Evolutionary conservation across 2,329 filamentous ascomycete species (phyloP).

Genomic region (Aurifilum marmelostoma): DNA sequence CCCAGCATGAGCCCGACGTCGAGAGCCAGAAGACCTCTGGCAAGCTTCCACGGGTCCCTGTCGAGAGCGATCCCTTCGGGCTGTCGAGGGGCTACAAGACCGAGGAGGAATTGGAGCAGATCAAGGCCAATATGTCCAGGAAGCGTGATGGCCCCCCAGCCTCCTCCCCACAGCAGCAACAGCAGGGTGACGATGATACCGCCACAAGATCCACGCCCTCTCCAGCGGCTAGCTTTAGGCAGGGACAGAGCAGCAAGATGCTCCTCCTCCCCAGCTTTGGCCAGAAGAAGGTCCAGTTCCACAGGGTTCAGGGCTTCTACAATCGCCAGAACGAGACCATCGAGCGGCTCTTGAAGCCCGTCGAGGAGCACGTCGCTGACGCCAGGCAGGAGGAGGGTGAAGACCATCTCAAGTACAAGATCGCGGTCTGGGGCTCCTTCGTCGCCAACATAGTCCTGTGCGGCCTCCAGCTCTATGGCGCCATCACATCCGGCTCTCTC

Average conservation of each 20-base stretch:
- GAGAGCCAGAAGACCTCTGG: slow-evolving; percentile 50
- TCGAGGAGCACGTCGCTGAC: slow-evolving; percentile 85
- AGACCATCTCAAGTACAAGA: slow-evolving; percentile 76
- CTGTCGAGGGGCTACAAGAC: slow-evolving; percentile 80
- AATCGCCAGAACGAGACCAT: slow-evolving; percentile 92
- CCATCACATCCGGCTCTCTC: slow-evolving; percentile 83
- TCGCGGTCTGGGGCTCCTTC: slow-evolving; percentile 69
- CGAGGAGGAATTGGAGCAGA: slow-evolving; percentile 72
- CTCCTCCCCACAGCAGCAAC: slow-evolving; percentile 34
- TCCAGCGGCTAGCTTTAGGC: slow-evolving; percentile 23
- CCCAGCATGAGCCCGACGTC: slow-evolving; percentile 44
- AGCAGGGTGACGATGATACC: slow-evolving; percentile 26
- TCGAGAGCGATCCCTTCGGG: slow-evolving; percentile 78
- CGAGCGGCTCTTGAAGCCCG: slow-evolving; percentile 85
- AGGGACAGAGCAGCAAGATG: slow-evolving; percentile 25
- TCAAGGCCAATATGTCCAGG: slow-evolving; percentile 78
- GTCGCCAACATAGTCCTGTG: slow-evolving; percentile 80
- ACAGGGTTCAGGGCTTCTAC: slow-evolving; percentile 77
- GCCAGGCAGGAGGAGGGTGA: slow-evolving; percentile 80
- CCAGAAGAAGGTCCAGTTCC: slow-evolving; percentile 40
- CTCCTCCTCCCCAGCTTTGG: slow-evolving; percentile 38
- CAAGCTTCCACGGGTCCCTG: slow-evolving; percentile 60
- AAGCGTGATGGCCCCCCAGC: slow-evolving; percentile 61
- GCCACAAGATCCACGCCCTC: slow-evolving; percentile 24
- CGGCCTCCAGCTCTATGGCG: slow-evolving; percentile 84